Percentiles rank a stretch among this genome's conserved stretches.
Evolutionary conservation across 1,284 basidiomycete species (phyloP).

Genomic region (Chiua sp.): DNA sequence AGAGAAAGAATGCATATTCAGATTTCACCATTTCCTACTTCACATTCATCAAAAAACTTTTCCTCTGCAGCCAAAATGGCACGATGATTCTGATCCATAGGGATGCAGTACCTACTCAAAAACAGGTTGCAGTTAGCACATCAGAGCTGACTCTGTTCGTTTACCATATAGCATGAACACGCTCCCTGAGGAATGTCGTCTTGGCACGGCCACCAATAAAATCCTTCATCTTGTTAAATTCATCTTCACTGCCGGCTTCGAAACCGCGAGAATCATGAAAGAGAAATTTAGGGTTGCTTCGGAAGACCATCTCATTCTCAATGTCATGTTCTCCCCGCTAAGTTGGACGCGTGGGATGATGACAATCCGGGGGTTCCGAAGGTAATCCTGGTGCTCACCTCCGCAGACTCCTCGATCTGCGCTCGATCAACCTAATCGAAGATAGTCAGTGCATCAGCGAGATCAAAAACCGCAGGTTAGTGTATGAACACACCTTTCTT

Average conservation of each 20-base stretch:
- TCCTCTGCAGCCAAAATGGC: no score
- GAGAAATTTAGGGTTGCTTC: background rate
- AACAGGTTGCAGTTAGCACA: background rate
- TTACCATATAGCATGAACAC: no score
- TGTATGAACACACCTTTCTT: background rate
- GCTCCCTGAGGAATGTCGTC: background rate
- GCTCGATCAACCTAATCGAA: background rate
- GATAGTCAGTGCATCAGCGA: background rate
- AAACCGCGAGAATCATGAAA: background rate
- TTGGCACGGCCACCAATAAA: background rate
- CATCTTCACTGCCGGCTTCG: no score
- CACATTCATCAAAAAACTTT: no score
- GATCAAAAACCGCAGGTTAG: background rate
- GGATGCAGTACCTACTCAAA: background rate
- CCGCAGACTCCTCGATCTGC: background rate
- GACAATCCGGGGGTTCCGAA: no score
- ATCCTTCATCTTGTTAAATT: background rate
- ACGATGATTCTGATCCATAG: background rate
- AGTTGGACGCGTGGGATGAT: background rate
- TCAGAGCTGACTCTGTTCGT: no score
- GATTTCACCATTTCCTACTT: no score
- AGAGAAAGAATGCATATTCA: no score
- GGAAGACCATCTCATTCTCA: background rate
- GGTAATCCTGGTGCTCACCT: background rate
- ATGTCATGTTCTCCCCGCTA: background rate